Evolutionary conservation across 495 filamentous ascomycete genomes (phyloP), one percentile per base, ranked within the genome.

Genomic region (Hypoxylon subgilvum): DNA sequence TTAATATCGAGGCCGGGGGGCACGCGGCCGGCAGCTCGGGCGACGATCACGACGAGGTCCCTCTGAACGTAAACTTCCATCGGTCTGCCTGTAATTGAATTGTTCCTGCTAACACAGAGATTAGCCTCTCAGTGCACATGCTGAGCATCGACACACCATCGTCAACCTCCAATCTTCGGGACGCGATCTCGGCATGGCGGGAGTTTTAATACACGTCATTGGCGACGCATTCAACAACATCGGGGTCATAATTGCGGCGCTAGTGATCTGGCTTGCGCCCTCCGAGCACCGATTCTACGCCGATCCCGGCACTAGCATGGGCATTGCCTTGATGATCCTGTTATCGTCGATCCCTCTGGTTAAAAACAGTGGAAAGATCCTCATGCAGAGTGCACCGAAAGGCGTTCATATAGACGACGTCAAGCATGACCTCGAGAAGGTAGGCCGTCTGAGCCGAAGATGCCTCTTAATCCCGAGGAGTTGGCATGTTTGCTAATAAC

Each of bases 161-260:
- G 45, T 61, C 13, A 63, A 65, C 14, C 53, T 65, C n/a, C 63
- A 64, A 35, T 41, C 63, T 4, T 65, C 69, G 0, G 68, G 71
- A 1, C 69, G 69, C n/a, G 79, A 97, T 65, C 86, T 96, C 18
- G 95, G 95, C 65, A 96, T 97, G 90, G 83, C 90, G 17, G 92
- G 92, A 38, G 92, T 96, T 27, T 84, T 96, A 68, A 78, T 96
- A 0, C 93, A 97, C 63, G 90, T 96, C 31, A 77, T 94, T 67
- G 90, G 93, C 13, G 93, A 97, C 68, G 92, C 93, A 0, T 81
- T 96, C 25, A 93, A 92, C 62, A 97, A 97, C 63, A 79, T 96
- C 46, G 93, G 92, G 46, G 93, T 97, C 59, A 96, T 97, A 47
- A 79, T 79, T 10, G 90, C 91, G 6, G 93, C 93, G 0, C 77